Evolutionary conservation across 129 eudicot genomes (phyloP).

Genomic region (Centaurea solstitialis): DNA sequence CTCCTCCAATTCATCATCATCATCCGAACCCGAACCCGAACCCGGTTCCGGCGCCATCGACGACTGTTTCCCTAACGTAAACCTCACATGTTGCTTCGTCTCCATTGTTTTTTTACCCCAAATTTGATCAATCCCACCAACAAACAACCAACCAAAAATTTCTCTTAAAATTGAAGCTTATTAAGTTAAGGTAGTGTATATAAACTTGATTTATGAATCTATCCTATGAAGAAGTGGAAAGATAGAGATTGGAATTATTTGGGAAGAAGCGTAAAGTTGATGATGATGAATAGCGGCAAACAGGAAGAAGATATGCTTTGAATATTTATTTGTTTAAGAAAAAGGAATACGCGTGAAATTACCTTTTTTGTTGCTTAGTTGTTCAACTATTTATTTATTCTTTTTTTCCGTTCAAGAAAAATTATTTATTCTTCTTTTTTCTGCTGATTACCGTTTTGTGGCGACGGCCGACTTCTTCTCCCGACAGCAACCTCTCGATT

Average conservation of each 20-base stretch:
- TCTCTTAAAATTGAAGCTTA: background rate
- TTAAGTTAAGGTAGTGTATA: background rate
- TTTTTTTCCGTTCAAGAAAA: background rate
- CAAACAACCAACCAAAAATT: background rate
- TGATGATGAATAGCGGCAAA: conserved; percentile 17
- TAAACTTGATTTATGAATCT: background rate
- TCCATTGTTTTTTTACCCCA: conserved; percentile 31
- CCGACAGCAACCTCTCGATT: background rate
- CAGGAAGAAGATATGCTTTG: conserved; percentile 26
- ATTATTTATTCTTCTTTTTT: too few relatives aligned
- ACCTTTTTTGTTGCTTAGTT: conserved; percentile 5
- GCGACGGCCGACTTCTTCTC: background rate
- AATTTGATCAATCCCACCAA: background rate
- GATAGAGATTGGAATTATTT: background rate
- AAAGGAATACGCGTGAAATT: conserved; percentile 33
- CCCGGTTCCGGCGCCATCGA: conserved; percentile 58
- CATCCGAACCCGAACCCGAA: conserved; percentile 17
- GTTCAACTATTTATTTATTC: background rate
- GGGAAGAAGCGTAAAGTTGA: conserved; percentile 16
- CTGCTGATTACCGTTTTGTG: too few relatives aligned
- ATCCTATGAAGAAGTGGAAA: too few relatives aligned
- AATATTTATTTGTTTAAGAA: background rate
- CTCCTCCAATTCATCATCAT: conserved; percentile 36
- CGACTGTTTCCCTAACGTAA: conserved; percentile 56
- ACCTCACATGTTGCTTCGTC: conserved; percentile 32